phyloP scores from a whole-genome alignment of 768 basidiomycete genomes.

The Austroboletus eburneus region DNA sequence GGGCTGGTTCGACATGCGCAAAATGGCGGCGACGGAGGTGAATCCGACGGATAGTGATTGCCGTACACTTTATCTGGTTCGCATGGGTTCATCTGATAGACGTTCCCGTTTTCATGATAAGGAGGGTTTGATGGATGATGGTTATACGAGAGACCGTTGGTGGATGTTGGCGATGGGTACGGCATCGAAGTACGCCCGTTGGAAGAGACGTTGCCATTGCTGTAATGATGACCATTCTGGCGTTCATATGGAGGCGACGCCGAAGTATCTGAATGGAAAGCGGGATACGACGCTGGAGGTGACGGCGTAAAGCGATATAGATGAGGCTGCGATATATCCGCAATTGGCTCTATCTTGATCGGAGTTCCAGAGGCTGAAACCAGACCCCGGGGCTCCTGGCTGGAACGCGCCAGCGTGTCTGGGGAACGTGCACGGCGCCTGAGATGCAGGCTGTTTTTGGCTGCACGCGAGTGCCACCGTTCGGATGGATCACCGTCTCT shows the following conservation, averaged over 20 bases:
- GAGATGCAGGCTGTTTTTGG: slow-evolving; percentile 53
- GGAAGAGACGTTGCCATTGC: slow-evolving; percentile 27
- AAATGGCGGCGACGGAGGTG: slow-evolving; percentile 35
- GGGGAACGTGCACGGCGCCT: slow-evolving; percentile 39
- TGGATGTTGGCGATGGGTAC: slow-evolving; percentile 33
- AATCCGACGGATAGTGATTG: slow-evolving; percentile 29
- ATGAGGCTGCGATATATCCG: slow-evolving; percentile 46
- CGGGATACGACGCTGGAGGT: slow-evolving; percentile 51
- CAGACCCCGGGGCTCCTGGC: slow-evolving; percentile 37
- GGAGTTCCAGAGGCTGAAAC: slow-evolving; percentile 50
- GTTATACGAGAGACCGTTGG: slow-evolving; percentile 31
- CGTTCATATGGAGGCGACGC: slow-evolving; percentile 35
- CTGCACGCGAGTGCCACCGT: slow-evolving; percentile 83
- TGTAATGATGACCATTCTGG: slow-evolving; percentile 31
- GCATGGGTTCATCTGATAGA: slow-evolving; percentile 34
- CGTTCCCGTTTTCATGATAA: slow-evolving; percentile 33
- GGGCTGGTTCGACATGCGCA: slow-evolving; percentile 66
- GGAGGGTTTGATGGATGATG: slow-evolving; percentile 33
- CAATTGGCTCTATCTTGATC: slow-evolving; percentile 62
- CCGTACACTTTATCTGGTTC: slow-evolving; percentile 33
- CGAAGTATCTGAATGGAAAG: slow-evolving; percentile 43
- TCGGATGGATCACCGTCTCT: slow-evolving; percentile 78
- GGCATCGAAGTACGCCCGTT: slow-evolving; percentile 29
- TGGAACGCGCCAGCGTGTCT: slow-evolving; percentile 30
- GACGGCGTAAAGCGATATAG: slow-evolving; percentile 72